A percentile compares a stretch with the other conserved stretches of the same genome.
phyloP scores from a whole-genome alignment of 2,329 filamentous ascomycete species.

The Pseudogymnoascus sp. region DNA sequence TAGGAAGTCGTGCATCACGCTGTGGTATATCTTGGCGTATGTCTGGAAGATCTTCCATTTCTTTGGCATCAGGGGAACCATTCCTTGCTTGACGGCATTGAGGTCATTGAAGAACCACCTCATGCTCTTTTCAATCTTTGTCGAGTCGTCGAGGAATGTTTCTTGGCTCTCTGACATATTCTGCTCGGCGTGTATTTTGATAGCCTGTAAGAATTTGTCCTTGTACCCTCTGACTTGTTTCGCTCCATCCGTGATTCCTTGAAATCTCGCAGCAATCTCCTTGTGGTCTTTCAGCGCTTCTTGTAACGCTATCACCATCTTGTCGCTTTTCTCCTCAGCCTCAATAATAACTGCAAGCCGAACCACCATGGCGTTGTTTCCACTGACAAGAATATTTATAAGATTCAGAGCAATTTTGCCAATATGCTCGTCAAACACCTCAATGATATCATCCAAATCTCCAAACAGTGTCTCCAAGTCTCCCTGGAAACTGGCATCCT shows the following conservation, averaged over 20 bases:
- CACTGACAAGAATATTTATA: constrained; percentile 76
- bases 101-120: constrained; percentile 98
- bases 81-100: constrained; percentile 87
- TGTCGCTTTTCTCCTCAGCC: constrained; percentile 94
- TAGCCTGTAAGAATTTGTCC: constrained; percentile 77
- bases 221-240: constrained; percentile 94
- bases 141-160: constrained; percentile 75
- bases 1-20: constrained; percentile 91
- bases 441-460: constrained; percentile 76
- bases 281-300: constrained; percentile 94
- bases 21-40: constrained; percentile 86
- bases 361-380: constrained; percentile 84
- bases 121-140: constrained; percentile 75
- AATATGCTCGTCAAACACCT: constrained; percentile 94
- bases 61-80: constrained; percentile 85
- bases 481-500: constrained; percentile 65
- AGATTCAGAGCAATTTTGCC: constrained; percentile 83
- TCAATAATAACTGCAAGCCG: constrained; percentile 87
- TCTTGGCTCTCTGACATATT: constrained; percentile 56
- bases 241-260: constrained; percentile 88
- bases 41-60: constrained; percentile 94
- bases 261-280: constrained; percentile 86
- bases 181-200: constrained; percentile 53
- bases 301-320: constrained; percentile 81
- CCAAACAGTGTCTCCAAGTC: constrained; percentile 89